Evolutionary conservation across 306 rosid species (phyloP), one percentile per base, ranked within the genome.

Genomic region (Dalbergia oliveri): DNA sequence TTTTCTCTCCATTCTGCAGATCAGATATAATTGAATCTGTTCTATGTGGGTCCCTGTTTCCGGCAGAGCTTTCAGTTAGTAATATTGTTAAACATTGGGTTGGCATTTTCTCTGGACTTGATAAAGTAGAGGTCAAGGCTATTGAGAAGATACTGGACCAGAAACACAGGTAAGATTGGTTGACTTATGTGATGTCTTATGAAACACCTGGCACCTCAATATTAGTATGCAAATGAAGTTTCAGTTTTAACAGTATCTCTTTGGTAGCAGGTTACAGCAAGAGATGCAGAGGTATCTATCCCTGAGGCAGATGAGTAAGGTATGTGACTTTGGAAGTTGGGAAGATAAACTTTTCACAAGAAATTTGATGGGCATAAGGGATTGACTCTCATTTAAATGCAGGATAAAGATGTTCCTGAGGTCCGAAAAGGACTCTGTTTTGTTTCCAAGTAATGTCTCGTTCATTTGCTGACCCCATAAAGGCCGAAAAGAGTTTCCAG

Each of bases 101-200:
- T 75, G 89, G 90, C 70, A 80, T 93, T 82, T 90, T 90, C 81
- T 90, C 91, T 69, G 87, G 81, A 60, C 88, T 93, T 85, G 99
- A 91, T 77, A 96, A 90, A 87, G 96, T 96, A 77, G 99, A 96
- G 89, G 82, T 90, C 73, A 96, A 89, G 93, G 98, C 99, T 86
- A 90, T 96, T 84, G 99, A 93, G 88, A 96, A 88, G 90, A 86
- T 93, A 71, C 84, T 96, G 83, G 99, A 93, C 87, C 99, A 96
- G 91, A 96, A 96, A 79, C 98, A 93, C 84, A 93, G 99, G 99
- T 91, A 82, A 72, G 71, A 56, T 73, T 78, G 49, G 66, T 79
- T 66, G 43, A 58, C 80, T 73, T 79, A 44, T 12, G 86, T 71
- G 35, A 69, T 34, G 53, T 68, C 44, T 57, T 76, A 47, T 77